Base-by-base conservation (phyloP, 1,284 basidiomycete genomes). In the Boletus hoseneyae region DNA sequence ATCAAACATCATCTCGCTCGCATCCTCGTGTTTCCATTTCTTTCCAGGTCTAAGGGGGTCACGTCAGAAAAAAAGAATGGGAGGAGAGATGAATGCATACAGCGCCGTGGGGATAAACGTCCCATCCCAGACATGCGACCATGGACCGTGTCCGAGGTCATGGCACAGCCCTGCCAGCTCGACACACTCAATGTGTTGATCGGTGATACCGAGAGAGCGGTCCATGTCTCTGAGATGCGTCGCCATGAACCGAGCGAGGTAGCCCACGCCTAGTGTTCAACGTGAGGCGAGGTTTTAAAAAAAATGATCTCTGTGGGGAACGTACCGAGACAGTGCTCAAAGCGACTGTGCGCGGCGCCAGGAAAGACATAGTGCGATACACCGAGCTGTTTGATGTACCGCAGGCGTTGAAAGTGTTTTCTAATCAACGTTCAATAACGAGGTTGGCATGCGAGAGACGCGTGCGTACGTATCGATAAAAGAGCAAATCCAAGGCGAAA, bases 361-460 rank as follows among this genome's bases (percentile, higher is more conserved):
- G 83, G 82, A 78, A 85, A 91, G 23, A 90, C 85, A 55, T 80
- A 82, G 57, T 82, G 84, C 0, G 83, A 78, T 4, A 86, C 79
- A 0, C 88, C 89, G 3, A 91, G 78, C 59, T 91, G 89, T 57
- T 90, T 90, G 59, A 91, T 78, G 50, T 78, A 67, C 23, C 87
- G 74, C 35, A 91, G 71, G 10, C 87, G 74, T 58, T 90, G 88
- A 59, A 90, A 90, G 45, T 88, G 84, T 42, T 73, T 76, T 4
- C 88, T 90, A 12, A 6, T 30, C 2, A 5, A 30, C 11, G 29
- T 30, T 30, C 23, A 25, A 7, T 25, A 7, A 25, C 6, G 23
- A 25, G 23, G 21, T 23, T 6, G 21, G 57, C 73, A 74, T n/a
- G n/a, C n/a, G n/a, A n/a, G n/a, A n/a, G n/a, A n/a, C n/a, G 21